Evolutionary conservation across 306 rosid genomes (phyloP).

Genomic region (Psophocarpus tetragonolobus): DNA sequence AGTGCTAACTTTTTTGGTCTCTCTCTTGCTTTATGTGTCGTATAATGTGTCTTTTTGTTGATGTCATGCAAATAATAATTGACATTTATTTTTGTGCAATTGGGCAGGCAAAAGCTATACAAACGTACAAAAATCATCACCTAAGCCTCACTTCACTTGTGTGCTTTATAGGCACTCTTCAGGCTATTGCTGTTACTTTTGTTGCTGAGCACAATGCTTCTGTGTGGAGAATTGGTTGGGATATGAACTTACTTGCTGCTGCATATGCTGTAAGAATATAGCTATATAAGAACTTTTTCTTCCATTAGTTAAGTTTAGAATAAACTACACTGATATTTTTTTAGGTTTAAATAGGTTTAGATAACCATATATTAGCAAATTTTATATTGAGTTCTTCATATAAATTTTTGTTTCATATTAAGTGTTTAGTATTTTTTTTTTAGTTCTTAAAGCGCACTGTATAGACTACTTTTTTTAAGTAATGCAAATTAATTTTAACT

Average conservation of each 20-base stretch:
- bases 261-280: slow-evolving; percentile 91
- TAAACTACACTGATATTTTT: no score
- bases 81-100: background rate
- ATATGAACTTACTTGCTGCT: slow-evolving; percentile 91
- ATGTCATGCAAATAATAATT: background rate
- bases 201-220: slow-evolving; percentile 70
- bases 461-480: no score
- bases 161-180: slow-evolving; percentile 81
- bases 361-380: no score
- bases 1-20: background rate
- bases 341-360: no score
- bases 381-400: no score
- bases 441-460: no score
- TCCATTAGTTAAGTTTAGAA: background rate
- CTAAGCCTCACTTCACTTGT: slow-evolving; percentile 74
- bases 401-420: no score
- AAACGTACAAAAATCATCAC: slow-evolving; percentile 86
- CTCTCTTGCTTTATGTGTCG: background rate
- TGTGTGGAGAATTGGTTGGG: slow-evolving; percentile 90
- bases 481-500: no score
- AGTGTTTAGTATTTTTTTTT: no score
- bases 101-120: slow-evolving; percentile 64
- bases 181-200: slow-evolving; percentile 83
- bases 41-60: background rate
- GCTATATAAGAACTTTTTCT: background rate